phyloP scores from a whole-genome alignment of 768 basidiomycete species.

The Coprinopsis sp. region DNA sequence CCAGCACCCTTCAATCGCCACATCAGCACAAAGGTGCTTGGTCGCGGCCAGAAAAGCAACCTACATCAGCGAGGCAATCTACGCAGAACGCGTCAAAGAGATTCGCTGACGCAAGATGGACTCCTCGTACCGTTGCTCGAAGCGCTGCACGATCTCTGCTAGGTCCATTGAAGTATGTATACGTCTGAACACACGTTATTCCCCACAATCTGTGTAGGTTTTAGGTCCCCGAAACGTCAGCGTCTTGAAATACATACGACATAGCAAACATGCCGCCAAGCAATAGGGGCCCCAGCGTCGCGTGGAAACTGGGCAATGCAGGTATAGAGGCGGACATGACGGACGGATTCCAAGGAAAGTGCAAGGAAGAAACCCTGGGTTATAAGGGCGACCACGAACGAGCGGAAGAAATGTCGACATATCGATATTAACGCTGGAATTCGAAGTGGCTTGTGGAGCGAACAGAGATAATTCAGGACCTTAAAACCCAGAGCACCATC shows the following conservation, averaged over 20 bases:
- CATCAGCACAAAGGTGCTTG: no score
- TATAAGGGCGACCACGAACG: no score
- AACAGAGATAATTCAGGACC: no score
- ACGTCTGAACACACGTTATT: constrained; percentile 50
- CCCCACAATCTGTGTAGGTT: constrained; percentile 47
- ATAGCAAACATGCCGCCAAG: constrained; percentile 50
- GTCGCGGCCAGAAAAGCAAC: no score
- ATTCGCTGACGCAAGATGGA: neutral
- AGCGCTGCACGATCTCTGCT: constrained; percentile 28
- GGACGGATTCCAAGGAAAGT: no score
- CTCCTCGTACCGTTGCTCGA: constrained; percentile 33
- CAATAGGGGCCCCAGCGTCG: constrained; percentile 52
- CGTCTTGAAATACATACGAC: constrained; percentile 35
- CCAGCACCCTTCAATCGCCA: constrained; percentile 36
- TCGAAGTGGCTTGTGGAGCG: no score
- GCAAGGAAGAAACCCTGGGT: no score
- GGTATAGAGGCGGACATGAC: neutral
- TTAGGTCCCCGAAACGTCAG: neutral
- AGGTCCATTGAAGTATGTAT: constrained; percentile 41
- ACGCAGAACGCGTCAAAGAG: neutral
- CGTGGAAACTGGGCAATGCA: constrained; percentile 30
- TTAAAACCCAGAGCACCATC: no score
- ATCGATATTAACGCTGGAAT: no score
- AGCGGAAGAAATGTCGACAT: no score
- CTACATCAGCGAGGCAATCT: neutral